phyloP scores from a whole-genome alignment of 2,329 filamentous ascomycete species.

The Onygenales sp. region DNA sequence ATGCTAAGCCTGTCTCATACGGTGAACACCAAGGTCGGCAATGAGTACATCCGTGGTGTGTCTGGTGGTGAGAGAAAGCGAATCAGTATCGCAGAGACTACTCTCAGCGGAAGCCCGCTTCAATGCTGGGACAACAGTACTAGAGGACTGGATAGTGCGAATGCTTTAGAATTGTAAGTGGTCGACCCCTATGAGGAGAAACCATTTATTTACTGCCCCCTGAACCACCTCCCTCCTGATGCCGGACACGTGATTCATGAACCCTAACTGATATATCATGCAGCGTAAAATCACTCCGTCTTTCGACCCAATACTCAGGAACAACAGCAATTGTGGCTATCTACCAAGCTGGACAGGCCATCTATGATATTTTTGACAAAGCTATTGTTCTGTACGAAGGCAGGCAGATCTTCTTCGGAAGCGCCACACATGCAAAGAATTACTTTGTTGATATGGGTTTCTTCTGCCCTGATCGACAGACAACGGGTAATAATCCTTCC shows the following conservation, averaged over 20 bases:
- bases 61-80: conserved; percentile 72
- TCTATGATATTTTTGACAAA: conserved; percentile 69
- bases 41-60: conserved; percentile 69
- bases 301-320: conserved; percentile 74
- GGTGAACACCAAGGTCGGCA: conserved; percentile 72
- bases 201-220: too few species aligned
- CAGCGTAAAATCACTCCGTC: conserved; percentile 55
- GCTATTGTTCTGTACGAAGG: conserved; percentile 72
- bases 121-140: conserved; percentile 70
- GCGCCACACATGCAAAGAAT: conserved; percentile 53
- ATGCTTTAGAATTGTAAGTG: conserved; percentile 50
- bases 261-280: too few species aligned
- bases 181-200: too few species aligned
- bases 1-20: conserved; percentile 52
- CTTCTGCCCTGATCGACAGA: conserved; percentile 63
- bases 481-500: conserved; percentile 35
- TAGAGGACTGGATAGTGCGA: conserved; percentile 58
- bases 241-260: too few species aligned
- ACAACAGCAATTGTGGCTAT: conserved; percentile 77
- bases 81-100: conserved; percentile 74
- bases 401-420: conserved; percentile 67
- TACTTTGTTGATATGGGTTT: conserved; percentile 76
- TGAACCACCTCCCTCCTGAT: too few species aligned
- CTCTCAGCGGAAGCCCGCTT: conserved; percentile 63
- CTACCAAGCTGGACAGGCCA: conserved; percentile 76